Base-by-base conservation (phyloP, 2,329 filamentous ascomycete species). In the Hypoxylon sp. region DNA sequence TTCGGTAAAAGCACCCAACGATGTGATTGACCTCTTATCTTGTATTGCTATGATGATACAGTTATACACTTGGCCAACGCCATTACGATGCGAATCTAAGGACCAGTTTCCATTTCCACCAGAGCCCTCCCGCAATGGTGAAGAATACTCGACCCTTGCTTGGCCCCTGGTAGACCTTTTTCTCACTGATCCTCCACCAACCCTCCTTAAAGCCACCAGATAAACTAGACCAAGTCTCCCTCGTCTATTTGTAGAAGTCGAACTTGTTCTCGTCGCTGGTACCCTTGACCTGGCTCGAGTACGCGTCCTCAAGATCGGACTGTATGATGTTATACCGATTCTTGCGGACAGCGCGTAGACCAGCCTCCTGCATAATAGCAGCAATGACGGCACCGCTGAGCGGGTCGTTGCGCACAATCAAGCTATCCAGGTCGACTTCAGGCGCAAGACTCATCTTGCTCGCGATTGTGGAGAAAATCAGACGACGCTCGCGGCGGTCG, bases 321-420 rank as follows among this genome's bases (percentile, higher is more conserved):
- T 99, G 96, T 76, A 99, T 98, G 79, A 99, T 99, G 81, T 99
- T 98, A 83, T 99, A 99, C 75, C 96, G 86, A 82, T 99, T 98
- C 89, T 97, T 98, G 75, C 95, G 88, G 70, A 98, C 95, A 25
- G 95, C 95, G 71, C 94, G 88, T 73, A 99, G 85, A 71, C 96
- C 96, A 30, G 96, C 96, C 82, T 99, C 96, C 81, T 99, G 96
- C 96, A 99, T 99, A 78, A 99, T 97, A 54, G 96, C 96, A 50
- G 96, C 94, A 78, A 99, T 99, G 74, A 99, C 91, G 61, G 96
- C 96, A 74, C 96, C 96, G 51, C 92, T 96, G 51, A 99, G 84
- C 1, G 96, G 96, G 78, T 99, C 96, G 77, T 98, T 99, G 75
- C 96, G 90, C 71, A 97, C 94, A 76, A 99, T 99, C 75, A 99